A percentile compares a stretch with the other conserved stretches of the same genome.
Evolutionary conservation across 176 grass and related monocot species (phyloP).

Genomic region (Paspalum vaginatum): DNA sequence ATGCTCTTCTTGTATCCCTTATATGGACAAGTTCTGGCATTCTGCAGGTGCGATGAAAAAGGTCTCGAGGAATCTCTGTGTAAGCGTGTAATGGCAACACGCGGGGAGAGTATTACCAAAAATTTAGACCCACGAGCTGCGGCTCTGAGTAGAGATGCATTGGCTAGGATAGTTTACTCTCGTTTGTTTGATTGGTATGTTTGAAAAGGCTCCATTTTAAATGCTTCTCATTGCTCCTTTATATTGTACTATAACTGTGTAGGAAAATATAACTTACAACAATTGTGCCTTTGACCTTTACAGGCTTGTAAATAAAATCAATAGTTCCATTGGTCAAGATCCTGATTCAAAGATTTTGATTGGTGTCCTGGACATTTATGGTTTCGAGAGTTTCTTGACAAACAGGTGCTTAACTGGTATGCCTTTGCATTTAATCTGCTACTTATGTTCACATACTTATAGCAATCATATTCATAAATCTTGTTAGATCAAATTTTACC

Average conservation of each 20-base stretch:
- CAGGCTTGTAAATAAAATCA: conserved; percentile 99
- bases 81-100: conserved; percentile 93
- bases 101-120: conserved; percentile 92
- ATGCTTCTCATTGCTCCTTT: conserved; percentile 22
- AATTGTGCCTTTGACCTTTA: conserved; percentile 31
- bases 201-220: conserved; percentile 25
- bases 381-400: conserved; percentile 99
- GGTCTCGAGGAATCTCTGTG: conserved; percentile 86
- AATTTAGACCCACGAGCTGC: conserved; percentile 74
- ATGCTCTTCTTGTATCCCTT: conserved; percentile 12
- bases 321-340: conserved; percentile 92
- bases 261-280: conserved; percentile 30
- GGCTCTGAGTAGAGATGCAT: conserved; percentile 87
- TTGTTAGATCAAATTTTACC: conserved; percentile 35
- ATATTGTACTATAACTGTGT: conserved; percentile 21
- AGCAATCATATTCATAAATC: conserved; percentile 32
- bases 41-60: conserved; percentile 69
- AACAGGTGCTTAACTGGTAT: conserved; percentile 99
- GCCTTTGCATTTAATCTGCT: conserved; percentile 80
- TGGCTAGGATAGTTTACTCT: conserved; percentile 92
- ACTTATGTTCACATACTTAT: conserved; percentile 31
- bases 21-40: conserved; percentile 32
- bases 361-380: conserved; percentile 98
- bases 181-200: conserved; percentile 94
- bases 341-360: conserved; percentile 93